Conservation (phyloP, 179 eudicot genomes). For the Silene noctiflora region DNA sequence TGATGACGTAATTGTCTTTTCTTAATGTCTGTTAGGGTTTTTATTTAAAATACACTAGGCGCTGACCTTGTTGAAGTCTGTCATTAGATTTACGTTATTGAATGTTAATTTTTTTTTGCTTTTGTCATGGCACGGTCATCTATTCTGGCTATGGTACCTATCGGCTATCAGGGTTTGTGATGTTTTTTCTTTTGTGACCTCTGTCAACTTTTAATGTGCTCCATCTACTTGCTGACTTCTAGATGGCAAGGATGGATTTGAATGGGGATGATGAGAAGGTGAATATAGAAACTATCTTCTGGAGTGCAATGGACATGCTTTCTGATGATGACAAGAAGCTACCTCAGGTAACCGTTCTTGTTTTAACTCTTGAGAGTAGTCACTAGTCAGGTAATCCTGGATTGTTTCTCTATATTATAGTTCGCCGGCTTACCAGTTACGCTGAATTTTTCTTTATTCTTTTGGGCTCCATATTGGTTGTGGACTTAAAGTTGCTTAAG, state of each 20-base stretch:
- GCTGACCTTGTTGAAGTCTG: not conserved
- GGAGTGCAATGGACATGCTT: constrained; percentile 99
- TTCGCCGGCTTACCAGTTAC: not conserved
- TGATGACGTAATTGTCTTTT: too few species aligned
- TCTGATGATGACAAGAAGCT: constrained; percentile 97
- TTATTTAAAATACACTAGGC: too few species aligned
- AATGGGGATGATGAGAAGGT: constrained; percentile 88
- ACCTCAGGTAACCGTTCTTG: constrained; percentile 61
- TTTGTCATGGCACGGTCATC: not conserved
- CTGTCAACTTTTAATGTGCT: not conserved
- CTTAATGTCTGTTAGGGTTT: not conserved
- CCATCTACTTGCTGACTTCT: constrained; percentile 8
- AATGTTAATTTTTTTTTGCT: not conserved
- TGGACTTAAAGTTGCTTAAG: not conserved
- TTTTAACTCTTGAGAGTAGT: constrained; percentile 5
- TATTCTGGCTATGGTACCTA: not conserved
- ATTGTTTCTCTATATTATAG: not conserved
- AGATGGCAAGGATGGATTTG: constrained; percentile 98
- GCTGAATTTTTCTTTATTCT: not conserved
- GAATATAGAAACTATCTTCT: constrained; percentile 76
- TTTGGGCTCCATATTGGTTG: not conserved
- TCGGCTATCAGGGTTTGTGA: not conserved
- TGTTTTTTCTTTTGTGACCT: not conserved
- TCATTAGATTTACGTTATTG: not conserved
- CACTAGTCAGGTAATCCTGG: not conserved